Evolutionary conservation across 768 basidiomycete species (phyloP), one percentile per base, ranked within the genome.

Genomic region (Tylopilus intermedius): DNA sequence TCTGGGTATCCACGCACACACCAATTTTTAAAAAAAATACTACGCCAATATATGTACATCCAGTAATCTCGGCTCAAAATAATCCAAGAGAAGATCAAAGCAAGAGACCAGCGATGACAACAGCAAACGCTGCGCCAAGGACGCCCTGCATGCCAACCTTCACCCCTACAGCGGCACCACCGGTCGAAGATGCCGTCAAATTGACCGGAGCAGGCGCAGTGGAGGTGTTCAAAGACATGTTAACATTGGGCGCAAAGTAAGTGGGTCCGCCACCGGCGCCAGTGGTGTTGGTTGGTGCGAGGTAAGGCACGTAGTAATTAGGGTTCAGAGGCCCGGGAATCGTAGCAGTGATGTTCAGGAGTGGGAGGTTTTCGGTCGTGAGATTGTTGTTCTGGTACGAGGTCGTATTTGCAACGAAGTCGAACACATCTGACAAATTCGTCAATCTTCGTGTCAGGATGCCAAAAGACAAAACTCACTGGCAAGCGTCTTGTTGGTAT

Each of bases 321-420:
- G 68, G 59, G 60, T 77, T 78, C 57, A 79, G 67, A 29, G 76
- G 64, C 24, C 80, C 80, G 8, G 76, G 69, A 52, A 68, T 67
- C 11, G 62, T 71, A 37, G 70, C 74, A 4, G 74, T 74, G 3
- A 70, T 13, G 63, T 81, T 81, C 37, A 73, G 62, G 26, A 68
- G 50, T 3, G 77, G 72, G 42, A 70, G 51, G 5, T 53, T 21
- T 22, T 50, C 43, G 7, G 63, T 49, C 53, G 71, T 62, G 41
- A 72, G 45, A 49, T 69, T 50, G 60, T 76, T 74, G 50, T 61
- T 68, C 44, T 58, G 58, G 67, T 83, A 80, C 40, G 69, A 71
- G 2, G 78, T 78, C 8, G 62, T 54, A 45, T 74, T 54, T 6
- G 77, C 80, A 46, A 84, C 79, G 44, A 80, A 66, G 26, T 65